These are phyloP conservation scores for Tetraselmis striata DNA, from an alignment of 139 green algal species.

Conservation along the genomic window DNA sequence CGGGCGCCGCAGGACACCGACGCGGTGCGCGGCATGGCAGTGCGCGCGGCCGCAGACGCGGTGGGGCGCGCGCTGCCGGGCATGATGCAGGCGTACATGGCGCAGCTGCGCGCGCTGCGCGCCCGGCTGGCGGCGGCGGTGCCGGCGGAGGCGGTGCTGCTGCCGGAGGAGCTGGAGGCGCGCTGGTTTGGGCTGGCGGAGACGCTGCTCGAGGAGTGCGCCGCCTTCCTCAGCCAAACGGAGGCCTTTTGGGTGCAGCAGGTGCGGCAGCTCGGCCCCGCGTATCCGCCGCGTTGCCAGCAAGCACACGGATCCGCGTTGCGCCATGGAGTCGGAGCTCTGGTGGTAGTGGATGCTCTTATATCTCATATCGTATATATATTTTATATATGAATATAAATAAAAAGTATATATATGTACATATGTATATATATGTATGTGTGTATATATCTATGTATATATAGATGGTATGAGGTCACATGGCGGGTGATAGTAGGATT, in stretches of 20 bases:
- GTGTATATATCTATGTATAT: too few species aligned
- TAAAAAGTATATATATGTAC: too few species aligned
- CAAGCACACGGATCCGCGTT: too few species aligned
- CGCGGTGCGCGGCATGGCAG: neutral
- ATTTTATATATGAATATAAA: too few species aligned
- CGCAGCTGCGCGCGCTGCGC: neutral
- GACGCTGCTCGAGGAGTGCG: neutral
- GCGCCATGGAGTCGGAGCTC: too few species aligned
- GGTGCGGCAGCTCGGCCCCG: too few species aligned
- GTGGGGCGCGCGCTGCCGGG: neutral
- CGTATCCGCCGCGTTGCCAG: too few species aligned
- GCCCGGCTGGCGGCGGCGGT: neutral
- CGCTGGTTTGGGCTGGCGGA: neutral
- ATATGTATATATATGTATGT: too few species aligned
- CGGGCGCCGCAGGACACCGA: neutral
- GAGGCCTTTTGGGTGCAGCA: neutral
- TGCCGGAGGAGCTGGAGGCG: neutral
- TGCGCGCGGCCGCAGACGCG: neutral
- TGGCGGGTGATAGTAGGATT: too few species aligned
- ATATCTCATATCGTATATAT: too few species aligned
- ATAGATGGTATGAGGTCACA: too few species aligned
- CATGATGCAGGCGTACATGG: neutral
- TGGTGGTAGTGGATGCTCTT: too few species aligned
- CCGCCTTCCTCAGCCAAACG: neutral
- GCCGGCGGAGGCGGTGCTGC: neutral